phyloP scores from a whole-genome alignment of 2,329 filamentous ascomycete species.

The Helicocarpus griseus region DNA sequence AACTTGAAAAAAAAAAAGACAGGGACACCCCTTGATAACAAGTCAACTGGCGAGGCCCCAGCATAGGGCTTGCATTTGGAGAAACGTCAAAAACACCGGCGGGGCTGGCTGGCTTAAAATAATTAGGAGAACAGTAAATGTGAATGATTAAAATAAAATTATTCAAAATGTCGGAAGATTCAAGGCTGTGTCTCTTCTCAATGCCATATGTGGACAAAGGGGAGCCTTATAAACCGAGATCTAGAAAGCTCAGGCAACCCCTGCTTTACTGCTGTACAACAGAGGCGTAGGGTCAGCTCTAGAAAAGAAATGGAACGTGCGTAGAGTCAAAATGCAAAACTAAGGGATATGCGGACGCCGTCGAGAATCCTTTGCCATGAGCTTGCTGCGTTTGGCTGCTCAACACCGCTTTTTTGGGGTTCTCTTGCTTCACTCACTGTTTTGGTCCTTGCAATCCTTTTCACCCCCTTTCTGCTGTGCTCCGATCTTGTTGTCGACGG shows the following conservation, averaged over 20 bases:
- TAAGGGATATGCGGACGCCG: not conserved
- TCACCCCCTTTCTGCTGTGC: not conserved
- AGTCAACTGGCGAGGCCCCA: not conserved
- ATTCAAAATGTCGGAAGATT: not conserved
- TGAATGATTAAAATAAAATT: too few species aligned
- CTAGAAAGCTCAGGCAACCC: not conserved
- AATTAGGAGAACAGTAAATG: not conserved
- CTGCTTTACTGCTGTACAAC: not conserved
- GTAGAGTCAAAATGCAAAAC: not conserved
- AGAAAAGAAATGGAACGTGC: conserved; percentile 2
- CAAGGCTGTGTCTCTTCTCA: not conserved
- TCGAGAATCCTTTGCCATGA: too few species aligned
- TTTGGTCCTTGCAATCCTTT: not conserved
- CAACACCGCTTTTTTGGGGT: not conserved
- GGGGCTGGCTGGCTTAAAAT: not conserved
- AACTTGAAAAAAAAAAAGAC: not conserved
- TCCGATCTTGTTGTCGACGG: too few species aligned
- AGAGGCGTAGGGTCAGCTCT: not conserved
- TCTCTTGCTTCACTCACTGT: too few species aligned
- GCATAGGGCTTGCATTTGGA: conserved; percentile 3
- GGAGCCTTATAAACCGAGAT: not conserved
- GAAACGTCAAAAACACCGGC: not conserved
- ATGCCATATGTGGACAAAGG: not conserved
- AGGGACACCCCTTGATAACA: conserved; percentile 1
- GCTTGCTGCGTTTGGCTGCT: too few species aligned